Evolutionary conservation across 1,284 basidiomycete genomes (phyloP).

Genomic region (Leccinum pachyderme): DNA sequence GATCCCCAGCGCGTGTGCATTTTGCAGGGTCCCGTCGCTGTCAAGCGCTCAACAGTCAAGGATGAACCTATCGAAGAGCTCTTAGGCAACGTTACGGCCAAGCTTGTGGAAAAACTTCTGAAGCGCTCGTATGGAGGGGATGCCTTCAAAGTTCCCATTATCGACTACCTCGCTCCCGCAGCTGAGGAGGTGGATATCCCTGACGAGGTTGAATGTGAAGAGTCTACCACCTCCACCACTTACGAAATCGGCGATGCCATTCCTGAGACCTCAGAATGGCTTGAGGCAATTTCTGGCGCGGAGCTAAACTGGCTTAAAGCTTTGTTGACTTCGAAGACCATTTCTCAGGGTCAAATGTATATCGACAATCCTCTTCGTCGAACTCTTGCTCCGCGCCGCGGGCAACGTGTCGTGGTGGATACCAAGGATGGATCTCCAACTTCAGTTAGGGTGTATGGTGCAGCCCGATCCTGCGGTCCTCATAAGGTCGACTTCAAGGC

Average conservation of each 20-base stretch:
- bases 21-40: slow-evolving; percentile 94
- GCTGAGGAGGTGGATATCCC: slow-evolving; percentile 40
- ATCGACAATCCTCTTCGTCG: slow-evolving; percentile 89
- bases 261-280: slow-evolving; percentile 73
- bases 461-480: slow-evolving; percentile 76
- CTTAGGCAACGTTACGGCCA: slow-evolving; percentile 82
- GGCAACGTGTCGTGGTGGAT: slow-evolving; percentile 74
- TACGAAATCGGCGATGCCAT: slow-evolving; percentile 58
- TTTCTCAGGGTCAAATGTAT: slow-evolving; percentile 84
- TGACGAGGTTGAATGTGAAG: slow-evolving; percentile 49
- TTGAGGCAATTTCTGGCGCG: slow-evolving; percentile 81
- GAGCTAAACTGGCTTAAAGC: slow-evolving; percentile 87
- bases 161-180: slow-evolving; percentile 82
- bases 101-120: slow-evolving; percentile 81
- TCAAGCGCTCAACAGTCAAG: slow-evolving; percentile 82
- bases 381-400: slow-evolving; percentile 77
- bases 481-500: slow-evolving; percentile 83
- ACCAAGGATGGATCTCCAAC: slow-evolving; percentile 46
- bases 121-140: slow-evolving; percentile 82
- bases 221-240: slow-evolving; percentile 46
- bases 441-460: slow-evolving; percentile 69
- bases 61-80: slow-evolving; percentile 94
- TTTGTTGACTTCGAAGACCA: slow-evolving; percentile 75
- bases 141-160: slow-evolving; percentile 70
- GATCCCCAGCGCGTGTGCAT: slow-evolving; percentile 98